A percentile compares a stretch with the other conserved stretches of the same genome.
Evolutionary conservation across 208 protist genomes (phyloP).

Genomic region (Tetramitus jugosus): DNA sequence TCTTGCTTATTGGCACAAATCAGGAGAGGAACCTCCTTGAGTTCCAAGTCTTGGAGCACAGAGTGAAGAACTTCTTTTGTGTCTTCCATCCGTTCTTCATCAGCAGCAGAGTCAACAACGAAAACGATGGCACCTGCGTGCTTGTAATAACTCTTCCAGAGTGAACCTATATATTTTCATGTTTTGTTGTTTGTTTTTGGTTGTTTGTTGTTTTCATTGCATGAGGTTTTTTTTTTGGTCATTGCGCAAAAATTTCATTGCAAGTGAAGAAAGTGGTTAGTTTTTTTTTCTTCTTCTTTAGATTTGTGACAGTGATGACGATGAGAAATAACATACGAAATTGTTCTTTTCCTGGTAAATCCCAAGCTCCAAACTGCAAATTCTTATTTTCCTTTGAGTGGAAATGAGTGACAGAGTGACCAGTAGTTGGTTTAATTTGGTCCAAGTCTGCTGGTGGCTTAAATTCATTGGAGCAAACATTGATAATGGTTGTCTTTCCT

Average conservation of each 20-base stretch:
- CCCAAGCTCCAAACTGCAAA: not conserved
- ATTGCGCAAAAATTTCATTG: no score
- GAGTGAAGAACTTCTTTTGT: not conserved
- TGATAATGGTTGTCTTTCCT: conserved; percentile 18
- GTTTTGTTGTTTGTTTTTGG: no score
- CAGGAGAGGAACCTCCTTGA: not conserved
- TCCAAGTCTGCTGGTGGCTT: not conserved
- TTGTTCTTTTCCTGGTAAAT: not conserved
- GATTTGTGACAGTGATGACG: no score
- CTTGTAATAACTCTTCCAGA: conserved; percentile 1
- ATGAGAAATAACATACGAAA: not conserved
- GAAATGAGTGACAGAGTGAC: not conserved
- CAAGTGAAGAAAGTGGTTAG: no score
- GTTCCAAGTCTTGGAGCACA: not conserved
- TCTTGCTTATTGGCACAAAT: conserved; percentile 12
- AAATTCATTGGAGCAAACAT: not conserved
- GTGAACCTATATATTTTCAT: not conserved
- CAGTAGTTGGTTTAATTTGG: not conserved
- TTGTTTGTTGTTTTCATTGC: no score
- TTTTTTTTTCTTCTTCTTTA: no score
- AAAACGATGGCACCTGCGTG: not conserved
- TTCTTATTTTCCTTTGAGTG: not conserved
- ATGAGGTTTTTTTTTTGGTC: no score
- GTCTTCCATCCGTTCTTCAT: conserved; percentile 11
- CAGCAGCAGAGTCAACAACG: not conserved